Conservation (phyloP, 352 stramenopile species). For the Phytopythium oedochilum region DNA sequence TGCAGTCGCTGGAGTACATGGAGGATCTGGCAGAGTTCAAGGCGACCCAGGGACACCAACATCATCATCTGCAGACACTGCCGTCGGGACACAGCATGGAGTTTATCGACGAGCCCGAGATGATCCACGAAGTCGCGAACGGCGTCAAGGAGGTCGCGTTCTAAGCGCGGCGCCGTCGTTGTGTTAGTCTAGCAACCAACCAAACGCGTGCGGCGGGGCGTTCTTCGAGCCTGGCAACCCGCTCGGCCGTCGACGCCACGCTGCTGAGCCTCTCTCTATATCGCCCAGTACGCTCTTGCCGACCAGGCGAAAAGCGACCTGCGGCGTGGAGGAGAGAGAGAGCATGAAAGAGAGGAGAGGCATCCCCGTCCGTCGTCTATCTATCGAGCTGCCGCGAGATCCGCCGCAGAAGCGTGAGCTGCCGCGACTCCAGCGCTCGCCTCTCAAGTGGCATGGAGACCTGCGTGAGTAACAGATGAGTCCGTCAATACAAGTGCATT, state of each 20-base stretch:
- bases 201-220: background rate
- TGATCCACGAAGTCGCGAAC: conserved; percentile 10
- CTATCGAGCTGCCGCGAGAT: conserved; percentile 1
- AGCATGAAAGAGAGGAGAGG: background rate
- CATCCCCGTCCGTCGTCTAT: background rate
- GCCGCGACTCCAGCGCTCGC: no score
- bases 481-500: conserved; percentile 1
- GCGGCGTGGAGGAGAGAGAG: background rate
- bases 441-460: background rate
- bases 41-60: conserved; percentile 22
- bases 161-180: conserved; percentile 21
- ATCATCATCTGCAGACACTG: background rate
- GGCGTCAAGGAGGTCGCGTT: conserved; percentile 81
- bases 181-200: background rate
- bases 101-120: background rate
- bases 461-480: background rate
- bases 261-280: background rate
- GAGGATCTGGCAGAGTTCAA: conserved; percentile 74
- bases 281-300: no score
- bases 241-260: background rate
- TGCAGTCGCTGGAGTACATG: conserved; percentile 78
- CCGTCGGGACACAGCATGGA: background rate
- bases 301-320: no score
- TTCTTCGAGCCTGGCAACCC: background rate
- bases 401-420: no score